These are phyloP conservation scores for Scheffersomyces segobiensis DNA, from an alignment of 1,139 yeast genomes.

Conservation along the genomic window DNA sequence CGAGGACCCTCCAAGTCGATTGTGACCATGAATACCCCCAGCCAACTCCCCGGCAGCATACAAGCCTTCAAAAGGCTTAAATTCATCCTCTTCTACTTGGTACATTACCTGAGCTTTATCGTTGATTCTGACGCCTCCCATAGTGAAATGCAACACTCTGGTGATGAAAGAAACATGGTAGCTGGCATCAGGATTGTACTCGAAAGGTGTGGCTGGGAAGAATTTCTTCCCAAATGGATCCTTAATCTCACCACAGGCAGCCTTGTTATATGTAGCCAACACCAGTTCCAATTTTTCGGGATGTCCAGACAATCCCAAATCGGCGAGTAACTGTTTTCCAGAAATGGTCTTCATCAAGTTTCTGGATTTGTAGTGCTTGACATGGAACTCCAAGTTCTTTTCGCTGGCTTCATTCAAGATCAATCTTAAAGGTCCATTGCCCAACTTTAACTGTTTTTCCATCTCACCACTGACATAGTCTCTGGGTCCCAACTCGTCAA, in stretches of 20 bases:
- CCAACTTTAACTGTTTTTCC: slow-evolving; percentile 44
- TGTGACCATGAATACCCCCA: slow-evolving; percentile 81
- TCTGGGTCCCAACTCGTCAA: slow-evolving; percentile 69
- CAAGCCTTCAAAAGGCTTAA: slow-evolving; percentile 53
- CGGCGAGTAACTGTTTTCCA: slow-evolving; percentile 50
- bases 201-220: slow-evolving; percentile 53
- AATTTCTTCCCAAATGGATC: slow-evolving; percentile 54
- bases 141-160: slow-evolving; percentile 80
- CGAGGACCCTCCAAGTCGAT: slow-evolving; percentile 76
- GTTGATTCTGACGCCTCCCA: slow-evolving; percentile 81
- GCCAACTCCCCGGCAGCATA: slow-evolving; percentile 82
- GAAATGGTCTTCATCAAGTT: slow-evolving; percentile 58
- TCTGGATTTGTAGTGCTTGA: slow-evolving; percentile 66
- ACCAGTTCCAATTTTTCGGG: slow-evolving; percentile 31
- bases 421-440: slow-evolving; percentile 53
- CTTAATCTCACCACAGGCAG: slow-evolving; percentile 42
- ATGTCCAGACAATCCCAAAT: slow-evolving; percentile 34
- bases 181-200: slow-evolving; percentile 26
- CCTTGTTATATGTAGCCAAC: slow-evolving; percentile 44
- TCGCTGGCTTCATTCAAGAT: slow-evolving; percentile 48
- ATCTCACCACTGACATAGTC: slow-evolving; percentile 67
- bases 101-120: slow-evolving; percentile 56
- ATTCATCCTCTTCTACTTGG: slow-evolving; percentile 25
- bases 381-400: slow-evolving; percentile 51
- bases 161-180: slow-evolving; percentile 61